Evolutionary conservation across 345 rosid genomes (phyloP), one percentile per base, ranked within the genome.

Genomic region (Durio zibethinus): DNA sequence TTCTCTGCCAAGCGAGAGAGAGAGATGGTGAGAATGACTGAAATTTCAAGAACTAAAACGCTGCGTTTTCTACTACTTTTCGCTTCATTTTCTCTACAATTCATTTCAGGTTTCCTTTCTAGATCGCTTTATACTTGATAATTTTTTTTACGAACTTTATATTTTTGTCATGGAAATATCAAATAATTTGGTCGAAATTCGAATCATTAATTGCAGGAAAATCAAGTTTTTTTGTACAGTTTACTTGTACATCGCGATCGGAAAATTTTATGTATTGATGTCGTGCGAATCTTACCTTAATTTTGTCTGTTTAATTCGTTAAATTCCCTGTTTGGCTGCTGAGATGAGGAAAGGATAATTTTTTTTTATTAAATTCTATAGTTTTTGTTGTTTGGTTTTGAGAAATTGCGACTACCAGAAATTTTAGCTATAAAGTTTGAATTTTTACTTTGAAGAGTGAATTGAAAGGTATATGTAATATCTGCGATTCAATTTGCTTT

Each of bases 61-160:
- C 83, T 77, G 67, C 80, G 76, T 54, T 68, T 47, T 68, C 38
- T 77, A 16, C 33, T 88, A 4, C 69, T 90, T 36, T 76, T 85
- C 79, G 83, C 84, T 74, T 84, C 85, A 21, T 50, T 90, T 82
- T 78, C 27, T 81, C 83, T 86, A 3, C 93, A 85, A 67, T 83
- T 84, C 68, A 21, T 89, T 76, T 60, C 88, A 85, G 97, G 97
- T 90, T 81, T 68, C 80, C 80, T 70, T 75, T n/a, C 75, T 64
- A 70, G 59, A 48, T 33, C 74, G 25, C 3, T 48, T 16, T 29
- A 11, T 29, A 16, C 16, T 70, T 27, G 23, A 70, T 29, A 15
- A 3, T 36, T 5, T 36, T 36, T 1, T 1, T 36, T 36, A 36
- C 38, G 38, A 3, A 36, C 5, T 69, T 9, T 65, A 8, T 7